Base-by-base conservation (phyloP, 139 green algal genomes). In the Tetraselmis chui region DNA sequence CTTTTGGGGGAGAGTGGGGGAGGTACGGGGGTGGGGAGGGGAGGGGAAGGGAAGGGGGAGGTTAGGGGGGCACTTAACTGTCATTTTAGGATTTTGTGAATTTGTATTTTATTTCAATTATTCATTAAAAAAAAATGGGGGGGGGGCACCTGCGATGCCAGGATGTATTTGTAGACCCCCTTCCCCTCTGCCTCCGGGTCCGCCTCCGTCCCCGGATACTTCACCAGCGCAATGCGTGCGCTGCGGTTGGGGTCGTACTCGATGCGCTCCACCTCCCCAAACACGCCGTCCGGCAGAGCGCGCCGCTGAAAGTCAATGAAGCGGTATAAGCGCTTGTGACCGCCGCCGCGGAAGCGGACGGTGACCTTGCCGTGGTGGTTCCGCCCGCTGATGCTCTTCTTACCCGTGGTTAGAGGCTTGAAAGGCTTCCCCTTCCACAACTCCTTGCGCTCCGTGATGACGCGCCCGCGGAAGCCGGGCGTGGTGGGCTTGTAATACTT, bases 201-300 rank as follows among this genome's bases (percentile, higher is more conserved):
- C 29, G 29, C 29, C 5, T 79, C 32, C 25, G n/a, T 79, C n/a
- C 28, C 80, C 27, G 86, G 80, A 80, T 97, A 93, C 59, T 92
- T 85, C 23, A 97, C 79, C 18, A 98, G 90, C 26, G 93, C 96
- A 30, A 99, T 95, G 82, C 90, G 93, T 5, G 91, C 94, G 29
- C 85, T 91, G 29, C 96, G 87, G 84, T 96, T 97, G n/a, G 96
- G 96, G 85, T 99, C 96, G 80, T 96, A 94, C 84, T 99, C 96
- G 2, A 99, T 84, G 0, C 96, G 87, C 87, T 97, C 83, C 80
- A 99, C 93, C 23, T 91, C 78, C 1, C 87, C 90, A 28, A 80
- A 23, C 28, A 89, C 67, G 0, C 79, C 82, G 29, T 77, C 18
- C 30, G 67, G 22, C 27, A 22, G 31, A 29, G 45, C 45, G 59